Conservation (phyloP, 805 yeast genomes). For the Wickerhamiella domercqiae region DNA sequence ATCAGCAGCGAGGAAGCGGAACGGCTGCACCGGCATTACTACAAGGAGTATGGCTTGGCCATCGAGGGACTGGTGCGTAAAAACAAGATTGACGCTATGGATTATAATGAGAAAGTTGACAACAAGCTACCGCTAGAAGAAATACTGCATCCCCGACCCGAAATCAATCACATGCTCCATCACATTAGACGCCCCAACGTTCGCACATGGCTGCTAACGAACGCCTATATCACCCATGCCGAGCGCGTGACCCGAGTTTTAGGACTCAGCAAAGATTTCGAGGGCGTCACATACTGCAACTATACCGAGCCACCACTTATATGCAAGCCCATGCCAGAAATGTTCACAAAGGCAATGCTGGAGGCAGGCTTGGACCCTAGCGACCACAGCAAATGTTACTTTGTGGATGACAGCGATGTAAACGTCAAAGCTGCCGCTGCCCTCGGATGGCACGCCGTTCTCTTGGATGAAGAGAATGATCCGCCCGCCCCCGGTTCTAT, state of each 20-base stretch:
- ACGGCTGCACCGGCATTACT: constrained; percentile 55
- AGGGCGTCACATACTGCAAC: constrained; percentile 88
- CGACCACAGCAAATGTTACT: constrained; percentile 37
- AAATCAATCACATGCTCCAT: constrained; percentile 22
- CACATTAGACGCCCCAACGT: constrained; percentile 34
- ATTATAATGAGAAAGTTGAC: constrained; percentile 77
- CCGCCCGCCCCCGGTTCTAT: constrained; percentile 35
- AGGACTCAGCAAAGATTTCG: constrained; percentile 86
- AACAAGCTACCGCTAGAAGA: constrained; percentile 78
- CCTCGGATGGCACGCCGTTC: constrained; percentile 60
- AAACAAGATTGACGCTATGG: constrained; percentile 68
- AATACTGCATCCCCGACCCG: constrained; percentile 44
- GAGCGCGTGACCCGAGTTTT: constrained; percentile 59
- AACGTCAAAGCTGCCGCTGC: constrained; percentile 61
- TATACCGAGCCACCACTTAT: constrained; percentile 46
- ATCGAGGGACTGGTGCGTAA: constrained; percentile 65
- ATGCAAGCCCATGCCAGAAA: constrained; percentile 76
- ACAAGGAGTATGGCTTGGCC: constrained; percentile 79
- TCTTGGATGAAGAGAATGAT: constrained; percentile 48
- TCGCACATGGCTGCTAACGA: constrained; percentile 83
- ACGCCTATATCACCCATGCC: constrained; percentile 88
- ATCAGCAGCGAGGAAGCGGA: constrained; percentile 62
- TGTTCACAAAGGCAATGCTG: constrained; percentile 41
- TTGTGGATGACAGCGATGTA: constrained; percentile 74
- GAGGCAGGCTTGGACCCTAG: constrained; percentile 41